Evolutionary conservation across 257 asterid species (phyloP), one percentile per base, ranked within the genome.

Genomic region (Solanum chiquidenum): DNA sequence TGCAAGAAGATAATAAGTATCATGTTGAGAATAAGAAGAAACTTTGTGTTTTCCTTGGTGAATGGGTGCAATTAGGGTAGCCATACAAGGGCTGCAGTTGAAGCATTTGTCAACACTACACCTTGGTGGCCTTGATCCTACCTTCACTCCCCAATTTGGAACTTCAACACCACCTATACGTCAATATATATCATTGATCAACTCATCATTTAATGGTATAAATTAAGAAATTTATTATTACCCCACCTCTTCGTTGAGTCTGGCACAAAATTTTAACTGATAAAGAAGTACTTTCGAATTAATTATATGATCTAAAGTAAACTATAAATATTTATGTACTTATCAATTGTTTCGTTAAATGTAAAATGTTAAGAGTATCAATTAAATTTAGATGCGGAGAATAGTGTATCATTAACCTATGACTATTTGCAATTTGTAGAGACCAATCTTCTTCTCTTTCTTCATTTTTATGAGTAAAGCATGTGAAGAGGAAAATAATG

Each of bases 41-140:
- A 35, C 14, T 35, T 31, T 40, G 31, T 37, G 52, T 75, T 31
- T 86, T 33, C 71, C 34, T 38, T 76, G 85, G 46, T 76, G 86
- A 20, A 72, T 34, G 18, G 86, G 52, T 21, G 72, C 34, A 58
- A 58, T 49, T n/a, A 86, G 72, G 9, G 86, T 76, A 58, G 88
- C 66, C 77, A 76, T 86, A 33, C 88, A 86, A 34, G 88, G 88
- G 13, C 72, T 86, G 52, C 88, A 86, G 20, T 76, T 86, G 66
- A 76, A 74, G 88, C 88, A 86, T n/a, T 38, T 86, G 23, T 86
- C 73, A 68, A 76, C 66, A 35, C 49, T 74, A 27, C 88, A 86
- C 21, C 46, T 86, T 86, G 88, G 88, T 73, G 88, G 88, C 79
- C 86, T 86, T 76, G 86, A 86, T 49, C 88, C 88, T 77, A 86